Percentiles rank a stretch among this genome's conserved stretches.
phyloP scores from a whole-genome alignment of 2,329 filamentous ascomycete species.

The Trichoderma lentiforme region DNA sequence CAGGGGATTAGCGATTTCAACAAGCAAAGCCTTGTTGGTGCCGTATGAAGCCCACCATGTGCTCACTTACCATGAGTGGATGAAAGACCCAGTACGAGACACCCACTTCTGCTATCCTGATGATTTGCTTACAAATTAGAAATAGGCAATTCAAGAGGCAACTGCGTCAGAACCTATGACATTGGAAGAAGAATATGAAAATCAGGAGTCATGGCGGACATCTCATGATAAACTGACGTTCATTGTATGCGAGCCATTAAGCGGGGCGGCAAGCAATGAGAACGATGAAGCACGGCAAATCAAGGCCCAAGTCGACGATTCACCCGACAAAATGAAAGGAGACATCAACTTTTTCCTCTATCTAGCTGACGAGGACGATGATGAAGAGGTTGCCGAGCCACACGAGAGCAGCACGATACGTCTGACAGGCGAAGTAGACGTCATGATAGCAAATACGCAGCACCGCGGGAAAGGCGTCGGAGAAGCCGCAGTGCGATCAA shows the following conservation, averaged over 20 bases:
- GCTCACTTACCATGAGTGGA: conserved; percentile 81
- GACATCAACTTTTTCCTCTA: conserved; percentile 81
- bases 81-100: conserved; percentile 68
- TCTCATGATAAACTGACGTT: conserved; percentile 89
- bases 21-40: conserved; percentile 67
- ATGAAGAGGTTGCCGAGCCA: conserved; percentile 26
- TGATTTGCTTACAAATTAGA: not conserved
- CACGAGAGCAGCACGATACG: not conserved
- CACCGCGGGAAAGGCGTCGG: conserved; percentile 64
- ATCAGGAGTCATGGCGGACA: conserved; percentile 82
- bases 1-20: conserved; percentile 60
- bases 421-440: conserved; percentile 70
- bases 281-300: not conserved
- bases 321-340: conserved; percentile 59
- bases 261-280: not conserved
- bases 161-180: conserved; percentile 85
- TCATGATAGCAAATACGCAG: conserved; percentile 70
- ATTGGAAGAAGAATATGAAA: conserved; percentile 79
- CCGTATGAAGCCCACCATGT: conserved; percentile 84
- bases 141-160: conserved; percentile 69
- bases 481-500: conserved; percentile 59
- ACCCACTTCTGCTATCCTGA: not conserved
- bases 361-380: conserved; percentile 42
- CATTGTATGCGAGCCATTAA: conserved; percentile 64
- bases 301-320: conserved; percentile 49